Percentiles rank a stretch among this genome's conserved stretches.
These are phyloP conservation scores for Zygosaccharomyces bailii DNA, from an alignment of 805 yeast genomes.

Conservation along the genomic window DNA sequence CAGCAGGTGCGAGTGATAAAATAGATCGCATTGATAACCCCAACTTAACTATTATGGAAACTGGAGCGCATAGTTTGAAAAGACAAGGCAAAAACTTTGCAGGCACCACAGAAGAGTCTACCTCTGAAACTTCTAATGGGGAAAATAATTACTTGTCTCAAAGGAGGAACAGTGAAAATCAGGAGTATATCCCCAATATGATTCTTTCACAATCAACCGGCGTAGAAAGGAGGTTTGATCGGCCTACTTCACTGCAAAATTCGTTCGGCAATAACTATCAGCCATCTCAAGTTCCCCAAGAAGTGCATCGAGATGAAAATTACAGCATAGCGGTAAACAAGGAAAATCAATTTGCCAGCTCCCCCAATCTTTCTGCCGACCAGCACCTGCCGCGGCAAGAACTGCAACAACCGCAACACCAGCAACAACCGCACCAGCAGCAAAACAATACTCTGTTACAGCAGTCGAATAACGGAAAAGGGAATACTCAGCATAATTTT, in stretches of 20 bases:
- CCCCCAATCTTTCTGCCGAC: neutral
- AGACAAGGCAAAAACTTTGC: slow-evolving; percentile 19
- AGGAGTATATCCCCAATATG: slow-evolving; percentile 41
- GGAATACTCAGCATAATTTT: slow-evolving; percentile 17
- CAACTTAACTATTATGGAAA: slow-evolving; percentile 11
- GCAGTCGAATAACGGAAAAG: neutral
- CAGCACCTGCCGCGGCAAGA: neutral
- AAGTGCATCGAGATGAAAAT: slow-evolving; percentile 3
- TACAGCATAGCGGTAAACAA: slow-evolving; percentile 6
- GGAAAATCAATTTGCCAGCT: neutral
- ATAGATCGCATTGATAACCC: slow-evolving; percentile 11
- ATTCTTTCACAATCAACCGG: slow-evolving; percentile 54
- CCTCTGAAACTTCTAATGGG: neutral
- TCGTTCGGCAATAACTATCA: slow-evolving; percentile 20
- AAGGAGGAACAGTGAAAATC: slow-evolving; percentile 20
- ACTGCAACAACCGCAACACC: neutral
- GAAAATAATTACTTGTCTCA: slow-evolving; percentile 4
- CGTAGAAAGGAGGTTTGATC: slow-evolving; percentile 41
- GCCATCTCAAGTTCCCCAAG: neutral
- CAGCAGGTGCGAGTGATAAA: slow-evolving; percentile 16
- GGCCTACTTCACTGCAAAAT: slow-evolving; percentile 35
- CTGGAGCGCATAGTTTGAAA: slow-evolving; percentile 19
- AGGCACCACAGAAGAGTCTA: neutral
- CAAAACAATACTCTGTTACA: neutral
- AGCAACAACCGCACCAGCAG: slow-evolving; percentile 2